Conservation (phyloP, 2,329 filamentous ascomycete species). For the Ophiocordyceps unilateralis region DNA sequence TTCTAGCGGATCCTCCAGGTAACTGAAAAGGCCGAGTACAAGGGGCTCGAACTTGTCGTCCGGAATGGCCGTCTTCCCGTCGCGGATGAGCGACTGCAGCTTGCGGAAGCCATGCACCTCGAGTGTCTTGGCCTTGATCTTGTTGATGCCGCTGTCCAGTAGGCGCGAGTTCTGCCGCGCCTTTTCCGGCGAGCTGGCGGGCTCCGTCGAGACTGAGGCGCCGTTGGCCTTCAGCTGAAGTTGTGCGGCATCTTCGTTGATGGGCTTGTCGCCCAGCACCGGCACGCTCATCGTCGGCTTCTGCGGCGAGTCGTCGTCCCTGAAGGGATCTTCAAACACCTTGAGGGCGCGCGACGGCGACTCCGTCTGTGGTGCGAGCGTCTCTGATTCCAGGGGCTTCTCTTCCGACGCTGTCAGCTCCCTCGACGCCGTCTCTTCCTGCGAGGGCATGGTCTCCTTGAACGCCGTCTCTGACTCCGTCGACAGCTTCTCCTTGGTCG, state of each 20-base stretch:
- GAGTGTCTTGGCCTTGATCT: slow-evolving; percentile 53
- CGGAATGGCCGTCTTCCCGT: slow-evolving; percentile 43
- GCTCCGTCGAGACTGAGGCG: slow-evolving; percentile 7
- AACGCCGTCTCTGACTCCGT: slow-evolving; percentile 1
- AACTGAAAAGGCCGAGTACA: slow-evolving; percentile 51
- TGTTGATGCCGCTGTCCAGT: slow-evolving; percentile 56
- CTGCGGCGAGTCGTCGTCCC: slow-evolving; percentile 27
- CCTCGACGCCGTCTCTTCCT: not conserved
- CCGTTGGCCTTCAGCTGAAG: slow-evolving; percentile 11
- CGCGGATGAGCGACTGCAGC: slow-evolving; percentile 56
- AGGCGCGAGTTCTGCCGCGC: slow-evolving; percentile 41
- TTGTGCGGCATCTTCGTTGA: slow-evolving; percentile 35
- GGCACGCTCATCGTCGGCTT: slow-evolving; percentile 27
- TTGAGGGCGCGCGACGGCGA: slow-evolving; percentile 25
- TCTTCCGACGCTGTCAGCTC: not conserved
- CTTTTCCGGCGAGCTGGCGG: slow-evolving; percentile 25
- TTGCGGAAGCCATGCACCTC: slow-evolving; percentile 70
- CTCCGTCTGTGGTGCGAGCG: slow-evolving; percentile 1
- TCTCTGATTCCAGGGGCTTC: not conserved
- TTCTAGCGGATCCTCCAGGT: slow-evolving; percentile 44
- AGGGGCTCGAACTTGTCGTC: slow-evolving; percentile 54
- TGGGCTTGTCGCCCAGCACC: slow-evolving; percentile 40
- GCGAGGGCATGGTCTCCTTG: not conserved
- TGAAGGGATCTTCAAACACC: slow-evolving; percentile 47
- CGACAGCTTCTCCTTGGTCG: slow-evolving; percentile 1